A percentile compares a stretch with the other conserved stretches of the same genome.
Evolutionary conservation across 176 grass and related monocot species (phyloP).

Genomic region (Lolium rigidum): DNA sequence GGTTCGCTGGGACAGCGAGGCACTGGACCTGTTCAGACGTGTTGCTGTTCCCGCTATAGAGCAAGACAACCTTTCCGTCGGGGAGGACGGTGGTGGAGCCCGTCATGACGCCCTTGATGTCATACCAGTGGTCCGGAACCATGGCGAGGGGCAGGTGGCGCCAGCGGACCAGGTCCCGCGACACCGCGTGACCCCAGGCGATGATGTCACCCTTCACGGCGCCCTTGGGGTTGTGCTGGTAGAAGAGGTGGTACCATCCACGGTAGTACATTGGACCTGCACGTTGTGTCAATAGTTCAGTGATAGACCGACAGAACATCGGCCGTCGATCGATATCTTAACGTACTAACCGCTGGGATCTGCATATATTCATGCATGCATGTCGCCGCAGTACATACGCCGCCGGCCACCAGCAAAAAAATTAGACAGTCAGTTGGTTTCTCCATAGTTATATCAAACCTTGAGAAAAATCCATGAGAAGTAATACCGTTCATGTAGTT

Average conservation of each 20-base stretch:
- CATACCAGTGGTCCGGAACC: neutral
- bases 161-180: neutral
- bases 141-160: slow-evolving; percentile 8
- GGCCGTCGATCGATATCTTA: neutral
- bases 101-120: neutral
- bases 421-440: neutral
- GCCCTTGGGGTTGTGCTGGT: neutral
- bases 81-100: slow-evolving; percentile 12
- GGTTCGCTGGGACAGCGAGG: neutral
- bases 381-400: neutral
- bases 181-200: neutral
- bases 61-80: neutral
- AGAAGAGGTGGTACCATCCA: slow-evolving; percentile 22
- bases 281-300: neutral
- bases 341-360: slow-evolving; percentile 9
- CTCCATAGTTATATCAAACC: neutral
- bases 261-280: slow-evolving; percentile 10
- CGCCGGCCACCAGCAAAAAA: neutral
- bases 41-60: neutral
- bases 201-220: neutral
- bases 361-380: neutral
- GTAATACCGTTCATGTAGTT: slow-evolving; percentile 69
- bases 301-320: neutral
- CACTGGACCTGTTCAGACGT: neutral
- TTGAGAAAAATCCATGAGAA: too few relatives aligned